These are phyloP conservation scores for Ochromonas danica DNA, from an alignment of 108 stramenopile genomes.

Conservation along the genomic window DNA sequence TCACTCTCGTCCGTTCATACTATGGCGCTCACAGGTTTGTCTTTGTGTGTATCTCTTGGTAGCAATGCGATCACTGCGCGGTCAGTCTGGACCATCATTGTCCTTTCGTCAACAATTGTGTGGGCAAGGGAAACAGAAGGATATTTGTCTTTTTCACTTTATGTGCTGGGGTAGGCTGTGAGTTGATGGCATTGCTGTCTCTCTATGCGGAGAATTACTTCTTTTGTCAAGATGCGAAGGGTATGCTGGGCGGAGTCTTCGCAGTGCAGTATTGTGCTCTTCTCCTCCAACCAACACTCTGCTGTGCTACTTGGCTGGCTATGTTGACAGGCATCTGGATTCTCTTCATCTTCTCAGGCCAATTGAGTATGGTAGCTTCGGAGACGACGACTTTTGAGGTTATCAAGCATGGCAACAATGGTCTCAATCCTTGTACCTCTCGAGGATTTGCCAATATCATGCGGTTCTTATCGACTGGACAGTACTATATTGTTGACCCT, in stretches of 20 bases:
- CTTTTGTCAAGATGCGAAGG: neutral
- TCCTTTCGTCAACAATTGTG: slow-evolving; percentile 32
- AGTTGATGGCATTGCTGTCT: neutral
- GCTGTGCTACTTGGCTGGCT: no score
- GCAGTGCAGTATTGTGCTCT: neutral
- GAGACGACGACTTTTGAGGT: slow-evolving; percentile 32
- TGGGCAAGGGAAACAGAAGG: slow-evolving; percentile 19
- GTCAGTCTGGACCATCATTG: slow-evolving; percentile 32
- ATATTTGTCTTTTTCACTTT: slow-evolving; percentile 10
- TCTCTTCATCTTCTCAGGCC: neutral
- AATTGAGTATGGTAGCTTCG: neutral
- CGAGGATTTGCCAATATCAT: neutral
- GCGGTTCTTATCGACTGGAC: neutral
- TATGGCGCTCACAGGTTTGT: no score
- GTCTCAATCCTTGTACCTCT: neutral
- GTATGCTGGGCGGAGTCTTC: neutral
- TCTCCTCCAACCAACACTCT: neutral
- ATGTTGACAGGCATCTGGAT: no score
- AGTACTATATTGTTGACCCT: no score
- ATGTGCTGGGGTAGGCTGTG: slow-evolving; percentile 13
- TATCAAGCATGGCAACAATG: neutral
- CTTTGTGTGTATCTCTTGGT: no score
- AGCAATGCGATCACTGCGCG: slow-evolving; percentile 26
- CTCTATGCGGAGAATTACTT: neutral
- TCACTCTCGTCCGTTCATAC: no score